Evolutionary conservation across 768 basidiomycete genomes (phyloP), one percentile per base, ranked within the genome.

Genomic region (Inosperma sp.): DNA sequence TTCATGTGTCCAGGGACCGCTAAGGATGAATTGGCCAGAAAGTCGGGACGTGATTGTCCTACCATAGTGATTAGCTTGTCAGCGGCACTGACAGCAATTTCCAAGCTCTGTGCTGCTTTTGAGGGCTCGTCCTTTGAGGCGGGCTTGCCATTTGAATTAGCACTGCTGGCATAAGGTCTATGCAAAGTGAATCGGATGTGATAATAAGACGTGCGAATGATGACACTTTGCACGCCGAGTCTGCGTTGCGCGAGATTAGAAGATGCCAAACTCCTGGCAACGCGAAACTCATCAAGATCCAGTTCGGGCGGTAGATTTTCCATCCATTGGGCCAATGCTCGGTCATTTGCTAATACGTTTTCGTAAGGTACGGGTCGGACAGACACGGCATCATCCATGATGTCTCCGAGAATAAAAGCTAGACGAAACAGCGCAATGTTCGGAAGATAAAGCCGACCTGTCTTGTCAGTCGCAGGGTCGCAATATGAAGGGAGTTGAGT

Each of bases 131-230:
- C 41, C 17, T 31, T 43, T n/a, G 49, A 50, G 13, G 65, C 51
- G 45, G 52, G 43, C 56, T 70, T 67, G 52, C 62, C 34, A 50
- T 55, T 58, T 44, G 56, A 25, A 45, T 65, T 61, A 53, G 55
- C 58, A 57, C 72, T 64, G 56, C 72, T 76, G 26, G 84, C 83
- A 62, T 86, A 88, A 7, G 89, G 88, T 16, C 89, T 76, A 63
- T 92, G 88, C 35, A 92, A 79, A 23, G 86, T 86, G 63, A 92
- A 89, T 41, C 89, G 86, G 56, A 90, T 86, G 65, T 91, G 87
- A 60, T 85, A 80, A 66, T 82, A 88, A 35, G 84, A 82, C 3
- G 82, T 81, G 49, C 85, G 83, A 53, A 88, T 80, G 60, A 88
- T 85, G 34, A 91, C 82, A 62, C 86, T 86, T 64, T 91, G 88